phyloP scores from a whole-genome alignment of 2,329 filamentous ascomycete species.

The Capronia epimyces region DNA sequence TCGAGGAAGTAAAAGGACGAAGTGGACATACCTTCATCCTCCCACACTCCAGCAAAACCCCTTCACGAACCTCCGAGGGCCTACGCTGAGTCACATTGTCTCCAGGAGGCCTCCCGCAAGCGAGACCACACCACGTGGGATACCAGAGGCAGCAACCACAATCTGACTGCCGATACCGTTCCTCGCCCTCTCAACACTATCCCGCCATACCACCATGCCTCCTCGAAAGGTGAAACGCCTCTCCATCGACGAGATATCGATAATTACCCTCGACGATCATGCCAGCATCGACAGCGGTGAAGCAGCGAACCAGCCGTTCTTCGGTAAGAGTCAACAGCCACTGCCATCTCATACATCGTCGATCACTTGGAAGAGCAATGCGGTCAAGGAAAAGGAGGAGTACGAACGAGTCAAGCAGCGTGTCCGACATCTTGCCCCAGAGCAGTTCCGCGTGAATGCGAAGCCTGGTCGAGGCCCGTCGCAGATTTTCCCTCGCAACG shows the following conservation, averaged over 20 bases:
- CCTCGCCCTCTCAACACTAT: no score
- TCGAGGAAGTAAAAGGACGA: background rate
- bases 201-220: background rate
- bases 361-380: slow-evolving; percentile 21
- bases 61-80: background rate
- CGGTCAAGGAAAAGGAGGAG: slow-evolving; percentile 21
- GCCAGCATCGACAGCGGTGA: slow-evolving; percentile 9
- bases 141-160: background rate
- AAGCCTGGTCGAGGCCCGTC: slow-evolving; percentile 8
- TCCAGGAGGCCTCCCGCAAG: background rate
- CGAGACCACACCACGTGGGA: background rate
- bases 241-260: slow-evolving; percentile 4
- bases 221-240: slow-evolving; percentile 1
- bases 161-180: no score
- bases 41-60: background rate
- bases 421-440: slow-evolving; percentile 20
- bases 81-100: background rate
- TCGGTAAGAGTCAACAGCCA: slow-evolving; percentile 2
- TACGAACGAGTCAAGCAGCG: slow-evolving; percentile 19
- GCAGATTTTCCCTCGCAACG: slow-evolving; percentile 20
- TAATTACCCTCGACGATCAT: slow-evolving; percentile 4
- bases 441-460: slow-evolving; percentile 16
- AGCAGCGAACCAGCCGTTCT: slow-evolving; percentile 6
- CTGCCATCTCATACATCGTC: slow-evolving; percentile 17
- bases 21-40: background rate